Base-by-base conservation (phyloP, 768 basidiomycete species). In the Strobilomyces confusus region DNA sequence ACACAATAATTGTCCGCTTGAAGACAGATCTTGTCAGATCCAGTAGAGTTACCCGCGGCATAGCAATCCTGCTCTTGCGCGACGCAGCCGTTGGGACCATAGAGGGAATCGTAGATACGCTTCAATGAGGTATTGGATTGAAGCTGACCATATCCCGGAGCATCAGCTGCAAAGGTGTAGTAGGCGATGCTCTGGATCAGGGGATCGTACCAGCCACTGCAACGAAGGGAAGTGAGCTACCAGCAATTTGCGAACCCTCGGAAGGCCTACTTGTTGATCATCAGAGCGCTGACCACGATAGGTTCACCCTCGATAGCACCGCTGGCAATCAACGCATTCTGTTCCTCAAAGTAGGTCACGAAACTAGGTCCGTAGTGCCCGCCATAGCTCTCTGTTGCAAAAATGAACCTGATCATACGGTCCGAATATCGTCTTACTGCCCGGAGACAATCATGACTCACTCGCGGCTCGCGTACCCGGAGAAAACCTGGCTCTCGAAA, bases 331-430 rank as follows among this genome's bases (percentile, higher is more conserved):
- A 75, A 66, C 1, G 69, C 68, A 45, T 85, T 87, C 63, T 87
- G 84, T 51, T 83, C 68, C 32, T 84, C 74, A 60, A 87, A 86
- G 60, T 77, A 85, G 5, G 80, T 80, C 29, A 83, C 82, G 55
- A 86, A 85, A 46, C 73, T 73, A 4, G 84, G 83, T 1, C 80
- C 84, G 61, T 84, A 86, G 60, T 86, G 83, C 0, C 84, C 83
- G 7, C 84, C 84, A 50, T 84, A 87, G 47, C 81, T 83, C 62
- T 87, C 84, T 6, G 84, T 84, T 2, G 81, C 76, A 43, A 86
- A 75, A 34, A 83, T 77, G 58, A 86, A 84, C 58, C 84, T 84
- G 36, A 19, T 22, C 0, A 32, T 37, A 14, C 29, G 15, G 19
- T 43, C 5, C 48, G 19, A 50, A 17, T 8, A 19, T 14, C 25